Conservation (phyloP, 257 asterid species). For the Ilex asprella region DNA sequence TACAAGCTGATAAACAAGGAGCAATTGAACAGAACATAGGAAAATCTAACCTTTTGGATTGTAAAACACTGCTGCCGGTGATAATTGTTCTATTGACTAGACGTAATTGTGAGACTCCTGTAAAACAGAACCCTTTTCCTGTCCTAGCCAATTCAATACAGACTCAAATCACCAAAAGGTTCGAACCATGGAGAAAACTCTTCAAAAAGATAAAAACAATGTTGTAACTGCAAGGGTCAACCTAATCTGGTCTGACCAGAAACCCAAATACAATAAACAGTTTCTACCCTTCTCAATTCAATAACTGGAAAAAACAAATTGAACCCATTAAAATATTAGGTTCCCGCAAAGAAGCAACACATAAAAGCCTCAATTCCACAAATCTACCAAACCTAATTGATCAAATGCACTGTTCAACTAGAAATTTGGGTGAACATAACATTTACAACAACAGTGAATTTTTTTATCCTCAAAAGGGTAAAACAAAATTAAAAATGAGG, state of each 20-base stretch:
- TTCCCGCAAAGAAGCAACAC: conserved; percentile 5
- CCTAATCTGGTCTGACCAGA: conserved; percentile 14
- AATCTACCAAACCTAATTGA: too few relatives aligned
- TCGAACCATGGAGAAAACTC: conserved; percentile 6
- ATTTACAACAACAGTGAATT: too few relatives aligned
- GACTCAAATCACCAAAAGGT: conserved; percentile 5
- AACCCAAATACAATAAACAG: conserved; percentile 6
- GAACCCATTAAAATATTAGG: conserved; percentile 5
- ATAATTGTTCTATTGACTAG: conserved; percentile 9
- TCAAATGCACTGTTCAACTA: too few relatives aligned
- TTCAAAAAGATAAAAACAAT: conserved; percentile 5
- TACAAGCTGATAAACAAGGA: conserved; percentile 2
- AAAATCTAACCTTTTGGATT: conserved; percentile 11
- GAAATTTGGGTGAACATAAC: not conserved
- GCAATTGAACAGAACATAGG: conserved; percentile 2
- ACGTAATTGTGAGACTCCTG: conserved; percentile 15
- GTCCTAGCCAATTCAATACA: conserved; percentile 13
- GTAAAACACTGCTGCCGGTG: not conserved
- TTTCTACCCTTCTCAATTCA: conserved; percentile 8
- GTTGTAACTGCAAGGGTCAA: conserved; percentile 11
- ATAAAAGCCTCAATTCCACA: not conserved
- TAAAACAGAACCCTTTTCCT: not conserved
- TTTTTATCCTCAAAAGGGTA: not conserved
- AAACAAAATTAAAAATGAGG: too few relatives aligned
- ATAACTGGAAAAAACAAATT: conserved; percentile 11